A percentile compares a stretch with the other conserved stretches of the same genome.
phyloP scores from a whole-genome alignment of 1,284 basidiomycete genomes.

The Peniophora sp. region DNA sequence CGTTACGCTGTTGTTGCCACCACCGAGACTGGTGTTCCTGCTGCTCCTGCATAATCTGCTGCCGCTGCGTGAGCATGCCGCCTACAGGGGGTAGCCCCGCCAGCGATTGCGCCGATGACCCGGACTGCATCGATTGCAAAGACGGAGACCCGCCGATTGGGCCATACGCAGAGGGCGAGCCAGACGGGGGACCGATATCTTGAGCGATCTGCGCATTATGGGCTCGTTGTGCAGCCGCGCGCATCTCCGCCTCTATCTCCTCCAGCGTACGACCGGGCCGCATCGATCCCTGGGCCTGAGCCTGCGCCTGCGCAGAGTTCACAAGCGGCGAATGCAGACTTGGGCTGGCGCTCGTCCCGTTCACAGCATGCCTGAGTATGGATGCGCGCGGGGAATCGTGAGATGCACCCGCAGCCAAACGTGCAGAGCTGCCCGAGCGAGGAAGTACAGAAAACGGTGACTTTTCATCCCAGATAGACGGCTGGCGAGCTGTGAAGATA shows the following conservation, averaged over 20 bases:
- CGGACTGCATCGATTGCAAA: neutral
- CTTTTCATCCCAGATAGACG: constrained; percentile 69
- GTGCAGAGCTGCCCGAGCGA: constrained; percentile 40
- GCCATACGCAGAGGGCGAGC: neutral
- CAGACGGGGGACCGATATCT: neutral
- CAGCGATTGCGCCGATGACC: neutral
- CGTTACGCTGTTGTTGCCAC: constrained; percentile 33
- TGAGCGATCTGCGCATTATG: neutral
- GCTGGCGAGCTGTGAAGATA: constrained; percentile 27
- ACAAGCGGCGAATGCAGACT: constrained; percentile 2
- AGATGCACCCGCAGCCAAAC: constrained; percentile 25
- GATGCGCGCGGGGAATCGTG: constrained; percentile 7
- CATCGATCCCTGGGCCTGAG: constrained; percentile 13
- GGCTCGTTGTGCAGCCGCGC: constrained; percentile 30
- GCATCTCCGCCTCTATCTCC: constrained; percentile 93
- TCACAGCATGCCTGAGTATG: neutral
- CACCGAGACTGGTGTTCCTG: constrained; percentile 31
- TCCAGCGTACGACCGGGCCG: constrained; percentile 70
- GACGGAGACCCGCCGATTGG: neutral
- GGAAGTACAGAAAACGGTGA: constrained; percentile 66
- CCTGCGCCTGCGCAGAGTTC: constrained; percentile 7
- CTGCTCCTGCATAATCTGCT: constrained; percentile 13
- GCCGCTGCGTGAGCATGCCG: constrained; percentile 9
- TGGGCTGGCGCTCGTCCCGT: neutral
- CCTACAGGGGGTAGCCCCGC: neutral